Evolutionary conservation across 352 stramenopile species (phyloP).

Genomic region (Phytopythium ostracodes): DNA sequence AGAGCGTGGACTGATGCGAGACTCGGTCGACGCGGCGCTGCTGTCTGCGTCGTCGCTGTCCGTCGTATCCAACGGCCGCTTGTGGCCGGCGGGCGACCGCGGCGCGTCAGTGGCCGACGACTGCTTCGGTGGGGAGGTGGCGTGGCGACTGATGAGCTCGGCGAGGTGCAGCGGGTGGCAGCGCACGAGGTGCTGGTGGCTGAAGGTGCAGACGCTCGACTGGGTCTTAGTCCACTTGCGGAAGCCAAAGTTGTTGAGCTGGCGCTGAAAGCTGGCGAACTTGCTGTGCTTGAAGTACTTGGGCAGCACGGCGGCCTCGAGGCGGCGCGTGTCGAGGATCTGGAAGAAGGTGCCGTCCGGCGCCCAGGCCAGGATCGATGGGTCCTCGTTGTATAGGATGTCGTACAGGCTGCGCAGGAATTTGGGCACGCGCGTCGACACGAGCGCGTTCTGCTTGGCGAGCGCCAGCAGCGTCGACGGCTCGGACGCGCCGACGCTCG

Average conservation of each 20-base stretch:
- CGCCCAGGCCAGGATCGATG: slow-evolving; percentile 64
- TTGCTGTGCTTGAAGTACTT: slow-evolving; percentile 94
- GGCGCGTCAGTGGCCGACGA: slow-evolving; percentile 9
- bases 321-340: slow-evolving; percentile 55
- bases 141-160: slow-evolving; percentile 36
- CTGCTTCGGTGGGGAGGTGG: slow-evolving; percentile 12
- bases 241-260: slow-evolving; percentile 94
- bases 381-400: slow-evolving; percentile 72
- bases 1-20: slow-evolving; percentile 5
- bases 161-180: slow-evolving; percentile 57
- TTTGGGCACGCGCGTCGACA: slow-evolving; percentile 56
- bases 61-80: slow-evolving; percentile 11
- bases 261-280: slow-evolving; percentile 90
- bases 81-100: slow-evolving; percentile 19
- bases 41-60: neutral
- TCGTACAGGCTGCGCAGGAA: slow-evolving; percentile 79
- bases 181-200: slow-evolving; percentile 57
- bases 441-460: slow-evolving; percentile 4
- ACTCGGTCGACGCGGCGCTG: neutral
- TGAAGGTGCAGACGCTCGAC: slow-evolving; percentile 77
- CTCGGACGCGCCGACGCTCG: neutral
- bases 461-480: neutral
- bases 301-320: slow-evolving; percentile 75
- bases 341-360: slow-evolving; percentile 65
- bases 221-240: slow-evolving; percentile 84